phyloP scores from a whole-genome alignment of 2,329 filamentous ascomycete species.

The Cladosporium sp. region DNA sequence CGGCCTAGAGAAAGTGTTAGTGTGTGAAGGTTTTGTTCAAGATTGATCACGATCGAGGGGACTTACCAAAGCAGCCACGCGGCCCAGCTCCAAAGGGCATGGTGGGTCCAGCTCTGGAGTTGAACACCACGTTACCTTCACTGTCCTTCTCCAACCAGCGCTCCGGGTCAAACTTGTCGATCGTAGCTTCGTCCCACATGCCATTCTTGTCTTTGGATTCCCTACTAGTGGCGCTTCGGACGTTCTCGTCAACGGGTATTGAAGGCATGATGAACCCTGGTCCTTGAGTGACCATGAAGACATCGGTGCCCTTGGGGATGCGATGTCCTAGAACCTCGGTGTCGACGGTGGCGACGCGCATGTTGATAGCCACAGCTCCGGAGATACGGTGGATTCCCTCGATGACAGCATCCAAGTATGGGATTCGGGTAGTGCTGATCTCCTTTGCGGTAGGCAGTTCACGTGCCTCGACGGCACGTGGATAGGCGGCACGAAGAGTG shows the following conservation, averaged over 20 bases:
- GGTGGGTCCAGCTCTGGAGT: constrained; percentile 39
- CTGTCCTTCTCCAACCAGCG: constrained; percentile 43
- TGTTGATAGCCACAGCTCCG: constrained; percentile 30
- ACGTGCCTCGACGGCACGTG: constrained; percentile 24
- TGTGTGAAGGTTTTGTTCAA: background rate
- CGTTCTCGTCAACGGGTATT: constrained; percentile 33
- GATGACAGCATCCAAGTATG: constrained; percentile 47
- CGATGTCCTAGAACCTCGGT: constrained; percentile 45
- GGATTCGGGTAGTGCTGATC: constrained; percentile 19
- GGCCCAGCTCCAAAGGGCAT: constrained; percentile 43
- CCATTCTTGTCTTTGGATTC: constrained; percentile 33
- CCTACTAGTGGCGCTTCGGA: constrained; percentile 37
- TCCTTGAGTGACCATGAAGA: constrained; percentile 35
- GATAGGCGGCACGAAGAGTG: constrained; percentile 35
- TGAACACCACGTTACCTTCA: constrained; percentile 36
- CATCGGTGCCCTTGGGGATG: constrained; percentile 45
- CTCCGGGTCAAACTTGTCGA: constrained; percentile 42
- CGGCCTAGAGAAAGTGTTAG: constrained; percentile 24
- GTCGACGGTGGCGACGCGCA: constrained; percentile 41
- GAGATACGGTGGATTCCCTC: constrained; percentile 46
- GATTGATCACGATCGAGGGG: background rate
- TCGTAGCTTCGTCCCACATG: constrained; percentile 34
- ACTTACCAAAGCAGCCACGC: constrained; percentile 42
- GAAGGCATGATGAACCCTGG: constrained; percentile 27
- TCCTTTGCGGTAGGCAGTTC: constrained; percentile 4